Conservation (phyloP, 108 stramenopile genomes). For the Cylindrotheca fusiformis region DNA sequence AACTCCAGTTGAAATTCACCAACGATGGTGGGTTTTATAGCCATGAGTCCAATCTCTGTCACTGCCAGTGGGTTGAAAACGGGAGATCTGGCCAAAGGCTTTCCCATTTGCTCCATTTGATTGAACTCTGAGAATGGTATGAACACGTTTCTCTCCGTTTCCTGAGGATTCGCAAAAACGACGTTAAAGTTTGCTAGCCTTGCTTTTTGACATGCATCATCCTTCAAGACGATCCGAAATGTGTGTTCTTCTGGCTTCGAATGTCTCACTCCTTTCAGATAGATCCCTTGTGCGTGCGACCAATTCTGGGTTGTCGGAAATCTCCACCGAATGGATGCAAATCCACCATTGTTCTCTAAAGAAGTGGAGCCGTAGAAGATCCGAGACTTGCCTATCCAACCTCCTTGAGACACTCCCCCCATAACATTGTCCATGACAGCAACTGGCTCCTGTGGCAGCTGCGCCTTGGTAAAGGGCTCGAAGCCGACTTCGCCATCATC, state of each 20-base stretch:
- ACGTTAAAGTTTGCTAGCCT: conserved; percentile 47
- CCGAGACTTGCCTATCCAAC: conserved; percentile 30
- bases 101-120: conserved; percentile 58
- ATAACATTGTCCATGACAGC: conserved; percentile 52
- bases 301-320: conserved; percentile 36
- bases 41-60: conserved; percentile 56
- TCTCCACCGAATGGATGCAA: conserved; percentile 55
- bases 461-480: conserved; percentile 33
- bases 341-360: conserved; percentile 52
- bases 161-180: conserved; percentile 50
- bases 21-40: conserved; percentile 58
- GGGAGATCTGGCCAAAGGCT: conserved; percentile 22
- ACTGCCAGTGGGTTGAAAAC: conserved; percentile 39
- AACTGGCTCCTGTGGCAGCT: conserved; percentile 32
- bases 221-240: conserved; percentile 47
- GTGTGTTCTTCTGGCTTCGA: conserved; percentile 42
- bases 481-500: conserved; percentile 4
- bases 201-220: conserved; percentile 40
- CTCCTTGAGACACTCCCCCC: conserved; percentile 44
- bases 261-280: conserved; percentile 34
- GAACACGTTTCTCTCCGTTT: conserved; percentile 19
- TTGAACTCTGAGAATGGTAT: conserved; percentile 43
- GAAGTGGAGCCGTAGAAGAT: conserved; percentile 44
- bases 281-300: conserved; percentile 49
- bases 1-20: conserved; percentile 44